A percentile compares a stretch with the other conserved stretches of the same genome.
These are phyloP conservation scores for Talaromyces islandicus DNA, from an alignment of 2,329 filamentous ascomycete genomes.

Conservation along the genomic window DNA sequence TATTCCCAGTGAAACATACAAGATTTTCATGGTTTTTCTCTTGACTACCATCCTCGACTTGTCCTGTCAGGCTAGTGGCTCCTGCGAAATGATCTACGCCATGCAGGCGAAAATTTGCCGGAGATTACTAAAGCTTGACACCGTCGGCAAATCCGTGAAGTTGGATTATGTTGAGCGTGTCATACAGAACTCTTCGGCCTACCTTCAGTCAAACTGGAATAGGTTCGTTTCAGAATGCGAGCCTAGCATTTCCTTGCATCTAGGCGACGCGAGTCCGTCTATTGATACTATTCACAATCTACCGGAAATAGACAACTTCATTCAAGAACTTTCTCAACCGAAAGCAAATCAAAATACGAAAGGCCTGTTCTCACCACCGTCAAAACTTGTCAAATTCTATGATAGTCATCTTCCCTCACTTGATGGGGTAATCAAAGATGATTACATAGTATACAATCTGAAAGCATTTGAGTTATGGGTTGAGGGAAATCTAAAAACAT, in stretches of 20 bases:
- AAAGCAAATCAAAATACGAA: background rate
- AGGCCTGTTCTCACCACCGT: background rate
- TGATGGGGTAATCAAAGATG: background rate
- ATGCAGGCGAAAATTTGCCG: slow-evolving; percentile 43
- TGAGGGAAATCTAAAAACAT: background rate
- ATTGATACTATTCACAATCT: background rate
- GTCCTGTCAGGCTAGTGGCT: background rate
- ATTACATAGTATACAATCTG: background rate
- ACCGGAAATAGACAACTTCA: background rate
- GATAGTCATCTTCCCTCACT: background rate
- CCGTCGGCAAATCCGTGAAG: background rate
- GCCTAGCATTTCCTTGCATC: background rate
- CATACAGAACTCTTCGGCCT: background rate
- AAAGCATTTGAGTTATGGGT: slow-evolving; percentile 1
- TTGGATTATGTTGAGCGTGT: background rate
- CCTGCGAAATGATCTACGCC: slow-evolving; percentile 18
- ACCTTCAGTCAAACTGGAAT: background rate
- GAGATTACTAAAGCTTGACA: slow-evolving; percentile 38
- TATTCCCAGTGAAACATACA: slow-evolving; percentile 34
- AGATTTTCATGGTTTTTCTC: slow-evolving; percentile 46
- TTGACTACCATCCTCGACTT: slow-evolving; percentile 32
- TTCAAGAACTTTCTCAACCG: background rate
- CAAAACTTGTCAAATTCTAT: background rate
- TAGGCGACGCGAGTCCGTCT: background rate
- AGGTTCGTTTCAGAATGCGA: background rate